phyloP scores from a whole-genome alignment of 306 rosid species.

The Rosa lucieae region DNA sequence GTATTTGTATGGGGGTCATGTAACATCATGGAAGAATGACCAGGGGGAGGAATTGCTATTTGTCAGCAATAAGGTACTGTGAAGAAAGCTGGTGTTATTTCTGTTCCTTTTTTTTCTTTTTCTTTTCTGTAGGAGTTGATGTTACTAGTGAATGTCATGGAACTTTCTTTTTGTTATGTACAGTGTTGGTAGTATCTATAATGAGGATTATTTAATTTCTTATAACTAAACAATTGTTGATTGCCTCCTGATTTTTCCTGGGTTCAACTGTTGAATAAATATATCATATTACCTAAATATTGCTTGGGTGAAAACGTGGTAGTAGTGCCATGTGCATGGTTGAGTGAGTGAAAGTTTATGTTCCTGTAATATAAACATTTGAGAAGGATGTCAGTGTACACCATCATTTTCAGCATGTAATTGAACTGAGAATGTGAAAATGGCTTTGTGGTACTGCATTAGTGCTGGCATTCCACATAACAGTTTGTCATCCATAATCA shows the following conservation, averaged over 20 bases:
- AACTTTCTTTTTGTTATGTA: neutral
- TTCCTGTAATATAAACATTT: neutral
- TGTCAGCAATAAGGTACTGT: conserved; percentile 82
- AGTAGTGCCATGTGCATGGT: neutral
- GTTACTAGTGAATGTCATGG: neutral
- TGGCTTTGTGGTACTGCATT: neutral
- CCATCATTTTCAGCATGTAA: neutral
- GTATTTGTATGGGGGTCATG: conserved; percentile 82
- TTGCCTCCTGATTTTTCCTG: neutral
- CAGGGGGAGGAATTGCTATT: conserved; percentile 89
- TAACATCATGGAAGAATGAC: conserved; percentile 99
- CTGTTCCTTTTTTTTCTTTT: neutral
- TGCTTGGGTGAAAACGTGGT: neutral
- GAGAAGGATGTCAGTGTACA: neutral
- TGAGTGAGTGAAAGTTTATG: neutral
- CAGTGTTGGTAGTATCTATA: neutral
- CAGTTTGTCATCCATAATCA: neutral
- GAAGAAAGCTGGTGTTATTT: neutral
- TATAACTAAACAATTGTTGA: neutral
- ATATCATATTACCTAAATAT: neutral
- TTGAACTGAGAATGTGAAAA: neutral
- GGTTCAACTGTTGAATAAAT: neutral
- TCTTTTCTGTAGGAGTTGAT: neutral
- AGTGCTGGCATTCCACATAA: neutral
- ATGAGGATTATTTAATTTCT: neutral